Evolutionary conservation across 306 rosid species (phyloP), one percentile per base, ranked within the genome.

Genomic region (Vigna reflexopilosa): DNA sequence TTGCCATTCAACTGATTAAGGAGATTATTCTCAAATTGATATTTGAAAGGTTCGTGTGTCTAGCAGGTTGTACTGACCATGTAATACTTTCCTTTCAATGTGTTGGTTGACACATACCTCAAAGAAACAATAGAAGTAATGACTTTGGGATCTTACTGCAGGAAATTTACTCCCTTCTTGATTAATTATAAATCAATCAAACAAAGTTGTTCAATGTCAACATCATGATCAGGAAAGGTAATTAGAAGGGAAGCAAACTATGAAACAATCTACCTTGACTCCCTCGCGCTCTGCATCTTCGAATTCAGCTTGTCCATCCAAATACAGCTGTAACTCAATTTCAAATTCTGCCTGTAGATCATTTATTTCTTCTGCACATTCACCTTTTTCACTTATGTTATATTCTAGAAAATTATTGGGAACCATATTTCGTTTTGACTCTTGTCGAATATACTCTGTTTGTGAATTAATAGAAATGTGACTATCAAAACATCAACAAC

Each of bases 271-370:
- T 91, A 95, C 97, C 94, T 86, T 42, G 30, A 75, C 34, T 28
- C 42, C 81, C 77, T 70, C 84, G 61, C 82, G 82, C 19, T 79
- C 86, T 13, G 82, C 62, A 48, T 72, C 82, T 57, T 74, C 77
- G 26, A 65, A 57, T 58, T 77, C 82, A 76, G 79, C 65, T 67
- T 89, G 96, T 14, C 79, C 78, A 64, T 93, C 98, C 87, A 93
- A 84, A 78, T 83, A 87, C 64, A 87, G 54, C 82, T 95, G 93
- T 38, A 93, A 84, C 86, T 95, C 99, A 47, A 87, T 85, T 52
- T 86, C 91, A 74, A 95, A 89, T 77, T 95, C 96, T 40, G 80
- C 89, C 87, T 91, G 93, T 6, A 95, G 91, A 62, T 84, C 90
- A 42, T 83, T 85, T 55, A 93, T 93, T 56, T 81, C 92, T 52